These are phyloP conservation scores for Prunus dulcis DNA, from an alignment of 306 rosid genomes.

Conservation along the genomic window DNA sequence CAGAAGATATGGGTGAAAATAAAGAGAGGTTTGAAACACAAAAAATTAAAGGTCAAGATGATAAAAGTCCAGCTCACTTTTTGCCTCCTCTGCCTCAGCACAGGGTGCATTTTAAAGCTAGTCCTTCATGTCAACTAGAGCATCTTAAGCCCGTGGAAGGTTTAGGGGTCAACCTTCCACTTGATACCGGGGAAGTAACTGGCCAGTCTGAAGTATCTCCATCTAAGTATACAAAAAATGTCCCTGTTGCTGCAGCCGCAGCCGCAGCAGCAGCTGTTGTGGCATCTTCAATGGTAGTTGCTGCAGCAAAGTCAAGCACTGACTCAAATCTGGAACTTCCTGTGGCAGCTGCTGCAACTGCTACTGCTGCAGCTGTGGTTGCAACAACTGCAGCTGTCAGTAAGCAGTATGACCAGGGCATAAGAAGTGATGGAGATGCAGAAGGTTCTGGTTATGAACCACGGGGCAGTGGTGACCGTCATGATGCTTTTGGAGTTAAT, in stretches of 20 bases:
- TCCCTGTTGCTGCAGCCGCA: constrained; percentile 88
- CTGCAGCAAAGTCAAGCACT: constrained; percentile 61
- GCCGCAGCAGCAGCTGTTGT: constrained; percentile 93
- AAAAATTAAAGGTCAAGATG: constrained; percentile 39
- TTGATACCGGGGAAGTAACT: constrained; percentile 48
- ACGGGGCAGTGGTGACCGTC: constrained; percentile 56
- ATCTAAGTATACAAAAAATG: constrained; percentile 58
- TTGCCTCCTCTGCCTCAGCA: constrained; percentile 67
- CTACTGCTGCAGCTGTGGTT: constrained; percentile 94
- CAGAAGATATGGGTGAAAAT: constrained; percentile 42
- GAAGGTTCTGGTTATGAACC: constrained; percentile 50
- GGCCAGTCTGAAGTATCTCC: constrained; percentile 53
- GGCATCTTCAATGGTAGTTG: constrained; percentile 92
- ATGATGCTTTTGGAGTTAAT: constrained; percentile 39
- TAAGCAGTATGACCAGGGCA: constrained; percentile 73
- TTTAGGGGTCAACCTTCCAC: constrained; percentile 47
- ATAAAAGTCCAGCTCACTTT: constrained; percentile 33
- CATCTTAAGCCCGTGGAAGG: constrained; percentile 53
- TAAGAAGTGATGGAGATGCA: constrained; percentile 58
- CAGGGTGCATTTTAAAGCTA: constrained; percentile 46
- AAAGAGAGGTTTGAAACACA: constrained; percentile 35
- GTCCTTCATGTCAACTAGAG: constrained; percentile 52
- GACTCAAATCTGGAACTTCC: constrained; percentile 75
- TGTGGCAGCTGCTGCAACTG: constrained; percentile 94
- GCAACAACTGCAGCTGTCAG: constrained; percentile 91